Base-by-base conservation (phyloP, 176 grass and related monocot species). In the Thalia dealbata region DNA sequence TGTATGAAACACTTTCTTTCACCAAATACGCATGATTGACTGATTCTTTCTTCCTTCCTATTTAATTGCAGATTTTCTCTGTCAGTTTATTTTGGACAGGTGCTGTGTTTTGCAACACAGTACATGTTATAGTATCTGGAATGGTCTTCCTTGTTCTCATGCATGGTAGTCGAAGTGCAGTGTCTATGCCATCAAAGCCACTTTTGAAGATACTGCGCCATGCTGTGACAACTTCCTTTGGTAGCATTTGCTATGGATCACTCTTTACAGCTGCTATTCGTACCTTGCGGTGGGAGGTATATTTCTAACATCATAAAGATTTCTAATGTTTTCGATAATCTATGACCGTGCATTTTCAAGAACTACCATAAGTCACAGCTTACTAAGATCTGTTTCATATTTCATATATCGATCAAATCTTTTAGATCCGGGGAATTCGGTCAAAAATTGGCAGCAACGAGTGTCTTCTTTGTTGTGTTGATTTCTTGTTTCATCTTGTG, bases 211-310 rank as follows among this genome's bases (percentile, higher is more conserved):
- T 85, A 19, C 73, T 97, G 52, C 86, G 81, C 43, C 86, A 91
- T 71, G 90, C 95, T 76, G 72, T 93, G 59, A 97, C 89, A 23
- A 97, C 87, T 76, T 92, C 87, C 32, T 97, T 97, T 71, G 95
- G 95, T 72, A 97, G 95, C 68, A 97, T 97, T 88, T 97, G 95
- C 83, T 97, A 97, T 75, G 95, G 95, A 61, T 97, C 95, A 61
- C 89, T 97, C 58, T 97, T 97, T 76, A 97, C 95, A 4, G 95
- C 95, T 84, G 89, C 89, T 62, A 97, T 97, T 67, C 90, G 95
- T 81, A 92, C 95, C 69, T 54, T 97, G 50, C 90, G 95, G n/a
- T 97, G 95, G 95, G 83, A 88, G 90, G 95, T 97, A 22, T 81
- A 66, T 78, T 62, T 75, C 59, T 54, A 13, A 72, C 14, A 68